Evolutionary conservation across 164 flowering plant species (phyloP), one percentile per base, ranked within the genome.

Genomic region (Vitis labrusca): DNA sequence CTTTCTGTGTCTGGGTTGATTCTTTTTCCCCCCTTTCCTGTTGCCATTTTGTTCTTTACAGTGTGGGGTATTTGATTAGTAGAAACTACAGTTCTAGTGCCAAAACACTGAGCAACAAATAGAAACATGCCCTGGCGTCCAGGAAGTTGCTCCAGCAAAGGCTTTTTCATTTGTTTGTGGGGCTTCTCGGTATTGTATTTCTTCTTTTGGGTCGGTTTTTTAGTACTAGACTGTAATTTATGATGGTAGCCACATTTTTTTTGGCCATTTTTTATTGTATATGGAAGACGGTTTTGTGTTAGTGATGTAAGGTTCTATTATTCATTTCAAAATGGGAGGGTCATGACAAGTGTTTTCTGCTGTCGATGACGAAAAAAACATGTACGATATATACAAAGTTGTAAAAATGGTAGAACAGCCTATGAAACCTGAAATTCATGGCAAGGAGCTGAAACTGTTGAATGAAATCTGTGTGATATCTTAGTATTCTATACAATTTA

Each of bases 61-160:
- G 73, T 57, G 61, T 76, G 76, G 7, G 70, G 56, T 66, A 61
- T 71, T 75, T 61, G 59, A 65, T 66, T 66, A 30, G 67, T 37
- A 37, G 44, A 61, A 19, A 19, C 30, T 66, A 44, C 48, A 68
- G 64, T 57, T 56, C 55, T 23, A 23, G 27, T 23, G 27, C 27
- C 27, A 23, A 23, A 23, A 23, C 27, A 53, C 58, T 12, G 30
- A 17, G 69, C 60, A 62, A 62, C 65, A 14, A n/a, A 44, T 37
- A 47, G 29, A 17, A n/a, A 62, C 13, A 62, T 62, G 65, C 52
- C 13, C 12, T 19, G 8, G 61, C 50, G 50, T n/a, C 8, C 1
- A 29, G 30, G 13, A 19, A 19, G 67, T 64, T 51, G 16, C 27
- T 50, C 10, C 10, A 37, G 50, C 50, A 10, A 19, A 17, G 60